These are phyloP conservation scores for Solanum chilense DNA, from an alignment of 257 asterid genomes.

Conservation along the genomic window DNA sequence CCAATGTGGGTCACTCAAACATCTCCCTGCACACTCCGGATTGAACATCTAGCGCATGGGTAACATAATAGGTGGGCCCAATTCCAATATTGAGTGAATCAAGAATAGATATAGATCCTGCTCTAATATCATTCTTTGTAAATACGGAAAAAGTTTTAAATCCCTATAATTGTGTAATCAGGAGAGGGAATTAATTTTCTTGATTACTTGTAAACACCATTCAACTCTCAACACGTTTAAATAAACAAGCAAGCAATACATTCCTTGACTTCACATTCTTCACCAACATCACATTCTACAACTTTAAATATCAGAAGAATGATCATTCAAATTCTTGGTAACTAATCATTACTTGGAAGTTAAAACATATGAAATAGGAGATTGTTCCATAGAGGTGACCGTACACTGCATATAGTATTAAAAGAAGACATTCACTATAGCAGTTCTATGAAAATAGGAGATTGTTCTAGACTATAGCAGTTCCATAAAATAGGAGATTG, in stretches of 20 bases:
- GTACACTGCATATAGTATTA: background rate
- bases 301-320: background rate
- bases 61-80: background rate
- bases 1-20: background rate
- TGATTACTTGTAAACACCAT: background rate
- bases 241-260: background rate
- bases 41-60: background rate
- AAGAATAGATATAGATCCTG: background rate
- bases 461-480: background rate
- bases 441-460: background rate
- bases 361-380: background rate
- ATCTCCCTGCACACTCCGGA: background rate
- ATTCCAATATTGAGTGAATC: background rate
- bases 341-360: background rate
- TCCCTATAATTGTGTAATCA: background rate
- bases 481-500: background rate
- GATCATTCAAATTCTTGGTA: background rate
- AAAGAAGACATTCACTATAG: background rate
- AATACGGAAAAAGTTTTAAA: background rate
- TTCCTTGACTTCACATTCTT: background rate
- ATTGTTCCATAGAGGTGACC: background rate
- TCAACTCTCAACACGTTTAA: background rate
- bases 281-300: background rate
- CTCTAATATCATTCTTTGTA: background rate
- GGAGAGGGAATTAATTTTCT: background rate